Conservation (phyloP, 73 alveolate genomes). For the Paramecium bursaria region DNA sequence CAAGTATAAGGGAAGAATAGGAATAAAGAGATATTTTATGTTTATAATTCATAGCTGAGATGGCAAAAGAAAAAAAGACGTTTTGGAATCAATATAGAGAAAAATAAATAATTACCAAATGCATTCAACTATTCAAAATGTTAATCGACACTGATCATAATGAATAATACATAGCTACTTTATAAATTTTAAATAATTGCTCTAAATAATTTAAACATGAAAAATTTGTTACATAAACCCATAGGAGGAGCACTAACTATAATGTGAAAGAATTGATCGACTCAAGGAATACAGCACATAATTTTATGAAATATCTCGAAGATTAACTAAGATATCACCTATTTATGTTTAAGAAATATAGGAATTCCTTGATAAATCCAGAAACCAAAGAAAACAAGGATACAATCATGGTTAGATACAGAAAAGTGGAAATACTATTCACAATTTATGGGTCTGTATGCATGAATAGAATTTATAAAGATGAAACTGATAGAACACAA, state of each 20-base stretch:
- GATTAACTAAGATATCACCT: slow-evolving; percentile 41
- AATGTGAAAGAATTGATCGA: slow-evolving; percentile 25
- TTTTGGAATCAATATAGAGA: neutral
- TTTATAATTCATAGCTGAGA: slow-evolving; percentile 15
- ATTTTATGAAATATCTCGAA: slow-evolving; percentile 35
- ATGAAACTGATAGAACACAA: neutral
- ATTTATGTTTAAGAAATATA: slow-evolving; percentile 45
- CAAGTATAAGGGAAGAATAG: slow-evolving; percentile 22
- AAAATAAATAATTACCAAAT: neutral
- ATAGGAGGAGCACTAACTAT: too few relatives aligned
- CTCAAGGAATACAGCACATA: slow-evolving; percentile 36
- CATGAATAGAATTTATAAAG: neutral
- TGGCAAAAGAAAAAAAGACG: neutral
- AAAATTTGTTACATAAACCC: neutral
- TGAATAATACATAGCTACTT: slow-evolving; percentile 28
- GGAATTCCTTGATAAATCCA: slow-evolving; percentile 41
- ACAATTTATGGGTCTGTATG: slow-evolving; percentile 34
- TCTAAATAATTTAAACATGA: neutral
- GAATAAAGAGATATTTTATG: slow-evolving; percentile 46
- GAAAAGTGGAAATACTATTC: slow-evolving; percentile 9
- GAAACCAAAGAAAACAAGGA: slow-evolving; percentile 53
- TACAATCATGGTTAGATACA: slow-evolving; percentile 12
- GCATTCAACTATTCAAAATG: slow-evolving; percentile 10
- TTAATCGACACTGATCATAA: neutral
- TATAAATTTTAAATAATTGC: slow-evolving; percentile 23